Evolutionary conservation across 805 yeast genomes (phyloP), one percentile per base, ranked within the genome.

Genomic region (Candida golubevii): DNA sequence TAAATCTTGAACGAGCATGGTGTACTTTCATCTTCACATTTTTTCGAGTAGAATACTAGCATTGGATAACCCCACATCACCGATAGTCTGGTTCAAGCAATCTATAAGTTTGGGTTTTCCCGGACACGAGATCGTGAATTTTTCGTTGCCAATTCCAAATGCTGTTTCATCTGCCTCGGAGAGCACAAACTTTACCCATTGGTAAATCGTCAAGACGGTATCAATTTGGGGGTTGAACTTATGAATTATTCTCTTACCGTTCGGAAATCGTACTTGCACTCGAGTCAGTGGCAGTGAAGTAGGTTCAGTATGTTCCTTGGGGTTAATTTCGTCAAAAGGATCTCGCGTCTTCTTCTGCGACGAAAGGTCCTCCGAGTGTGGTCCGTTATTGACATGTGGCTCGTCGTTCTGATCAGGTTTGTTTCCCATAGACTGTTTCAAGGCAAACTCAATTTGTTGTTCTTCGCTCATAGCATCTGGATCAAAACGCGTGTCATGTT

Each of bases 191-290:
- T 91, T 91, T 26, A 85, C 77, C 59, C 78, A 79, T 54, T 80
- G 83, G 61, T 77, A 93, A 1, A 93, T 61, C 1, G 60, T 62
- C 3, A 69, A 46, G 0, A 93, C 88, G 3, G 74, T 68, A 51
- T 86, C 95, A 10, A 15, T 32, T 8, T 66, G 61, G 9, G 76
- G 56, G 8, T 66, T 64, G 54, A 91, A 85, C 46, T 87, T 77
- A 47, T 88, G 83, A 9, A 91, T 83, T 10, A 83, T 66, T 46
- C 97, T 73, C 38, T 81, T 76, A n/a, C 98, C 97, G 56, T 83
- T 88, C 13, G 90, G 93, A 27, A 87, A 77, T 47, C 97, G 74
- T n/a, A 93, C 76, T 64, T 93, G 98, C 26, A 93, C 77, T 55
- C 97, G 72, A 0, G 97, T 87, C 7, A 73, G 67, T 0, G 81